These are phyloP conservation scores for Ceratocystis variospora DNA, from an alignment of 2,329 filamentous ascomycete genomes.

Conservation along the genomic window DNA sequence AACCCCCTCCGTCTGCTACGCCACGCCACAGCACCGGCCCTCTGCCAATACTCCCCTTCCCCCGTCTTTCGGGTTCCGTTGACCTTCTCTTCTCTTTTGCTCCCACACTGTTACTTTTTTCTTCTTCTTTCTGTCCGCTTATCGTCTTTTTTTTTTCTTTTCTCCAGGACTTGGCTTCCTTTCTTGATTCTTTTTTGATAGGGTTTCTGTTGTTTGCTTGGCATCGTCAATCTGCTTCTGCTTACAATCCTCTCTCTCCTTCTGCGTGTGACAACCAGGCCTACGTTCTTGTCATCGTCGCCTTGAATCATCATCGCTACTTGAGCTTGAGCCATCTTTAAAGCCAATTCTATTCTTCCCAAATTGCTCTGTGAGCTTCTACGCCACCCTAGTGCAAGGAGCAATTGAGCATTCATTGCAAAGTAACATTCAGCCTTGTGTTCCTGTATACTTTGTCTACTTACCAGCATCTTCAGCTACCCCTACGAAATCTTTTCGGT, in stretches of 20 bases:
- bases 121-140: conserved; percentile 12
- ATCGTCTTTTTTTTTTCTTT: conserved; percentile 11
- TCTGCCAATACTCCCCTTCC: conserved; percentile 16
- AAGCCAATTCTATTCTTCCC: neutral
- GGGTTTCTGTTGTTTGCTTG: neutral
- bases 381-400: neutral
- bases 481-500: neutral
- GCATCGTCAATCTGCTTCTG: conserved; percentile 7
- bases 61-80: conserved; percentile 17
- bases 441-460: neutral
- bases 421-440: no score
- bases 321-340: neutral
- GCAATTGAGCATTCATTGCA: no score
- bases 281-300: neutral
- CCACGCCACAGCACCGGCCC: conserved; percentile 18
- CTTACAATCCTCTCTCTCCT: neutral
- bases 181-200: conserved; percentile 4
- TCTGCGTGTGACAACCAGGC: neutral
- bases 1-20: conserved; percentile 12
- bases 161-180: conserved; percentile 1
- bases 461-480: neutral
- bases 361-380: neutral
- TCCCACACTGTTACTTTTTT: conserved; percentile 16
- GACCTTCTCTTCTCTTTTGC: conserved; percentile 16
- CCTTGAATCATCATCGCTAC: neutral